Conservation (phyloP, 2,329 filamentous ascomycete species). For the Epichloe gansuensis region DNA sequence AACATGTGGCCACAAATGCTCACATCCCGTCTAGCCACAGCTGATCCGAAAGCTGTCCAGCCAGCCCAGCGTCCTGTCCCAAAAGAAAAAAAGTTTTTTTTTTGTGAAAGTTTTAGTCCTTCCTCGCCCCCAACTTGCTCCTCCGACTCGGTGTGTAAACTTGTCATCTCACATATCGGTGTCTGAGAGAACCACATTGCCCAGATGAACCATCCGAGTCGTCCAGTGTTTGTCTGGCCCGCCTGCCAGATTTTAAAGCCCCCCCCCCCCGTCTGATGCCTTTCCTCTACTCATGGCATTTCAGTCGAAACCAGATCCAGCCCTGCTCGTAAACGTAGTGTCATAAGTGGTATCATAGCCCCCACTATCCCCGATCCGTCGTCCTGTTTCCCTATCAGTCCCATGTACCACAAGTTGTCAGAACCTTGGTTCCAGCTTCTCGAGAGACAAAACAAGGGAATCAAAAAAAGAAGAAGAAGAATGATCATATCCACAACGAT, state of each 20-base stretch:
- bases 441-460: constrained; percentile 5
- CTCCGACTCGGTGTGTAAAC: constrained; percentile 1
- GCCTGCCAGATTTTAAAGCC: not conserved
- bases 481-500: constrained; percentile 5
- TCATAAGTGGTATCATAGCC: constrained; percentile 25
- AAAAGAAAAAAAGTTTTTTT: constrained; percentile 14
- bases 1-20: not conserved
- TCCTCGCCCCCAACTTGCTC: not conserved
- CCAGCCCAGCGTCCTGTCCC: constrained; percentile 12
- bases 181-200: not conserved
- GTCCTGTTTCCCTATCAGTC: constrained; percentile 7
- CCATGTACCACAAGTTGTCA: constrained; percentile 12
- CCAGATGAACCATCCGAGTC: not conserved
- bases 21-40: not conserved
- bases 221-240: not conserved
- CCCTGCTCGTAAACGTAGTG: constrained; percentile 14
- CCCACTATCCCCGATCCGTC: constrained; percentile 14
- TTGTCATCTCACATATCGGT: constrained; percentile 1
- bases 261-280: not conserved
- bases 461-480: constrained; percentile 3
- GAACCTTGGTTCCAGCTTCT: constrained; percentile 9
- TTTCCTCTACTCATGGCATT: not conserved
- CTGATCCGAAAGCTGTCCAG: constrained; percentile 8
- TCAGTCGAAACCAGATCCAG: not conserved
- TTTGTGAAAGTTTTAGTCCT: constrained; percentile 16